phyloP scores from a whole-genome alignment of 148 eudicot genomes.

The Limonium bicolor region DNA sequence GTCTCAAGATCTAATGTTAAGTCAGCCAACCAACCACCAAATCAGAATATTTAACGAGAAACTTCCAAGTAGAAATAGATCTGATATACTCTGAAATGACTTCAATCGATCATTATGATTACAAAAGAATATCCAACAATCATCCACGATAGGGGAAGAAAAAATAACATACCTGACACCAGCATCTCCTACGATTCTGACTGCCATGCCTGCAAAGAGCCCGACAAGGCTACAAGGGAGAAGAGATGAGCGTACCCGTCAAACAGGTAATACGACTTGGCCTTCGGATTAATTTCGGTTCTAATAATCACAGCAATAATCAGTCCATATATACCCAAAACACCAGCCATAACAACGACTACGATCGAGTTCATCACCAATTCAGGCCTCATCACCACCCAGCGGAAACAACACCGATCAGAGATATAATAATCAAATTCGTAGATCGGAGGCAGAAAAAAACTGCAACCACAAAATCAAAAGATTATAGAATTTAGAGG shows the following conservation, averaged over 20 bases:
- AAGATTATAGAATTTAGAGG: neutral
- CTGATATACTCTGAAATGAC: too few species aligned
- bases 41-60: too few species aligned
- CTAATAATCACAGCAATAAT: slow-evolving; percentile 7
- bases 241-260: slow-evolving; percentile 5
- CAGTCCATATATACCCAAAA: slow-evolving; percentile 4
- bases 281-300: slow-evolving; percentile 4
- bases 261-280: slow-evolving; percentile 1
- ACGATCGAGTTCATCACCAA: slow-evolving; percentile 4
- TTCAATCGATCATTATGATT: too few species aligned
- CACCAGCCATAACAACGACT: slow-evolving; percentile 5
- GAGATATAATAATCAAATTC: neutral
- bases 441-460: neutral
- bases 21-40: too few species aligned
- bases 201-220: slow-evolving; percentile 3
- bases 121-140: too few species aligned
- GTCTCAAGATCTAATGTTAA: too few species aligned
- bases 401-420: neutral
- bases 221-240: slow-evolving; percentile 5
- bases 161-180: slow-evolving; percentile 9
- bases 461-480: neutral
- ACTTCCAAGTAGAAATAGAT: too few species aligned
- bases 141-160: too few species aligned
- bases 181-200: slow-evolving; percentile 5
- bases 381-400: slow-evolving; percentile 6